Percentiles rank a stretch among this genome's conserved stretches.
These are phyloP conservation scores for Circinella umbellata DNA, from an alignment of 371 early-diverging fungal species.

Conservation along the genomic window DNA sequence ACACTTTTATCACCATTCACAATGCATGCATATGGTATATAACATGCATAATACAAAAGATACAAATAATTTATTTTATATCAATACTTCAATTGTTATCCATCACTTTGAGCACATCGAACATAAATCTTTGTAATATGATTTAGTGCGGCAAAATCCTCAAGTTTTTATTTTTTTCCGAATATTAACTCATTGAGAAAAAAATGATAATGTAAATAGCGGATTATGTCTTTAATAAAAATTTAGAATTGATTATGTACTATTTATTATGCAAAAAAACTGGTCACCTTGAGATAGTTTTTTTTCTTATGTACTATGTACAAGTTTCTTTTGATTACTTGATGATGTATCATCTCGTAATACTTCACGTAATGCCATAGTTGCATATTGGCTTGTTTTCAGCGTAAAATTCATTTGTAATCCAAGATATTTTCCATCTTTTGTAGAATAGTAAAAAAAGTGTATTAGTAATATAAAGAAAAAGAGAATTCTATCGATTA, in stretches of 20 bases:
- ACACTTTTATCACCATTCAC: too few species aligned
- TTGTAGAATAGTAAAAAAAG: not conserved
- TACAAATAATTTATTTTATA: too few species aligned
- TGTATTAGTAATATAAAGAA: not conserved
- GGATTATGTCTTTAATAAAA: too few species aligned
- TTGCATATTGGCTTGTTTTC: constrained; percentile 90
- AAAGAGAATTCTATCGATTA: not conserved
- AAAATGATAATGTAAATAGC: too few species aligned
- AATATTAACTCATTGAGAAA: too few species aligned
- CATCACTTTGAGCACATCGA: not conserved
- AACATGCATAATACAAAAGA: too few species aligned
- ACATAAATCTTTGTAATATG: not conserved
- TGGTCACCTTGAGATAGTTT: not conserved
- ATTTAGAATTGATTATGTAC: too few species aligned
- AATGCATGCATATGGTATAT: too few species aligned
- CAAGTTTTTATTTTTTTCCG: too few species aligned
- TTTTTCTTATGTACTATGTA: constrained; percentile 25
- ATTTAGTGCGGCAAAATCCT: too few species aligned
- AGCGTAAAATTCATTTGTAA: constrained; percentile 81
- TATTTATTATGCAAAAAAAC: not conserved
- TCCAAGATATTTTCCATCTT: constrained; percentile 69
- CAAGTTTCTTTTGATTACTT: constrained; percentile 31
- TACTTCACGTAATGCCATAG: constrained; percentile 96
- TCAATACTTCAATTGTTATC: not conserved
- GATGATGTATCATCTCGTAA: constrained; percentile 80